These are phyloP conservation scores for Paracoccidioides lutzii DNA, from an alignment of 2,329 filamentous ascomycete genomes.

Conservation along the genomic window DNA sequence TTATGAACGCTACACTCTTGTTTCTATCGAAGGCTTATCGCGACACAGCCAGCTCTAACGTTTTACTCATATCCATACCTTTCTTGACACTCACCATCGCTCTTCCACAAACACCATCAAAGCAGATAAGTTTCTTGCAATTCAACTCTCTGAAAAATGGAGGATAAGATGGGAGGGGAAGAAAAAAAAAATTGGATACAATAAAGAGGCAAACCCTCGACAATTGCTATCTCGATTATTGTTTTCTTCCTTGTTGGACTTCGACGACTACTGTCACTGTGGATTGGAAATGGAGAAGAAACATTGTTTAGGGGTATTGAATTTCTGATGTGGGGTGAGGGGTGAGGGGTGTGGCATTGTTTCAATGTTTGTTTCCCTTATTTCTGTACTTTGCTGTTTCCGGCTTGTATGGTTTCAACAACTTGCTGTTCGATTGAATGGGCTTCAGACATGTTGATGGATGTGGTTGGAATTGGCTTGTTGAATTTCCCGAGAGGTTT, in stretches of 20 bases:
- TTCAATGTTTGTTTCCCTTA: neutral
- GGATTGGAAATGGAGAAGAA: neutral
- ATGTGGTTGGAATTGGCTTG: too few species aligned
- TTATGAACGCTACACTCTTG: neutral
- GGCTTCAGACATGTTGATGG: neutral
- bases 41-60: neutral
- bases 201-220: neutral
- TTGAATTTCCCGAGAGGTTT: too few species aligned
- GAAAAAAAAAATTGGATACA: too few species aligned
- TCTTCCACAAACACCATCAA: neutral
- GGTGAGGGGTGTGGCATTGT: neutral
- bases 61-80: neutral
- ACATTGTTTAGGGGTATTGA: too few species aligned
- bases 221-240: neutral
- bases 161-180: neutral
- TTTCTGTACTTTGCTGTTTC: neutral
- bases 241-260: neutral
- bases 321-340: too few species aligned
- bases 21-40: neutral
- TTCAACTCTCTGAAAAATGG: neutral
- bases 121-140: neutral
- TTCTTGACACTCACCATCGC: neutral
- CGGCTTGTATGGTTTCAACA: neutral
- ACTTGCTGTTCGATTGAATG: neutral
- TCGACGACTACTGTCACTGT: constrained; percentile 1